These are phyloP conservation scores for Epichloe gansuensis DNA, from an alignment of 2,329 filamentous ascomycete genomes.

Conservation along the genomic window DNA sequence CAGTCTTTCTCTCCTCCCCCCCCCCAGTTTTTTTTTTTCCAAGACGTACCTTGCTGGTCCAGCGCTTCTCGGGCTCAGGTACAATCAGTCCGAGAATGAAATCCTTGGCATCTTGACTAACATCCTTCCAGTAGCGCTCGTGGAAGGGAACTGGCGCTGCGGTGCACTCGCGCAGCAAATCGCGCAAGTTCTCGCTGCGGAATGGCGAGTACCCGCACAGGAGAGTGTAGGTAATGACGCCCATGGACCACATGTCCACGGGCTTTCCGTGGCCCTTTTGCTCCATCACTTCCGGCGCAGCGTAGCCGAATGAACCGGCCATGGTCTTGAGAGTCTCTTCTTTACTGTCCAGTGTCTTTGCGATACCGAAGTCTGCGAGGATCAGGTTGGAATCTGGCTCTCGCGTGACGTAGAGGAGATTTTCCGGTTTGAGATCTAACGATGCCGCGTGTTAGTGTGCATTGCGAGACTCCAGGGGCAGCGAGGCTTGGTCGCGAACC, in stretches of 20 bases:
- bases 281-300: conserved; percentile 94
- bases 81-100: conserved; percentile 79
- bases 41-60: conserved; percentile 56
- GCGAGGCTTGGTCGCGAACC: neutral
- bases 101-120: conserved; percentile 87
- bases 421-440: conserved; percentile 91
- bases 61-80: conserved; percentile 62
- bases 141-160: conserved; percentile 81
- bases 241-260: conserved; percentile 98
- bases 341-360: conserved; percentile 88
- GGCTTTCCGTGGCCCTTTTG: conserved; percentile 96
- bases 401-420: conserved; percentile 81
- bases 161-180: conserved; percentile 89
- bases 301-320: conserved; percentile 97
- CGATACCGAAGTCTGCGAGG: conserved; percentile 94
- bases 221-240: conserved; percentile 95
- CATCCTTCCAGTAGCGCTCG: conserved; percentile 96
- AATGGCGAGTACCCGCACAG: conserved; percentile 98
- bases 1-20: neutral
- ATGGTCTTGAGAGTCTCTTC: conserved; percentile 92
- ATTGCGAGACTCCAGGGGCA: no score
- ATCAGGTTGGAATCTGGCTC: conserved; percentile 72
- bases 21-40: no score
- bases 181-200: conserved; percentile 82
- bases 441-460: neutral